A percentile compares a stretch with the other conserved stretches of the same genome.
Conservation (phyloP, 2,329 filamentous ascomycete species). For the Claviceps digitariae region DNA sequence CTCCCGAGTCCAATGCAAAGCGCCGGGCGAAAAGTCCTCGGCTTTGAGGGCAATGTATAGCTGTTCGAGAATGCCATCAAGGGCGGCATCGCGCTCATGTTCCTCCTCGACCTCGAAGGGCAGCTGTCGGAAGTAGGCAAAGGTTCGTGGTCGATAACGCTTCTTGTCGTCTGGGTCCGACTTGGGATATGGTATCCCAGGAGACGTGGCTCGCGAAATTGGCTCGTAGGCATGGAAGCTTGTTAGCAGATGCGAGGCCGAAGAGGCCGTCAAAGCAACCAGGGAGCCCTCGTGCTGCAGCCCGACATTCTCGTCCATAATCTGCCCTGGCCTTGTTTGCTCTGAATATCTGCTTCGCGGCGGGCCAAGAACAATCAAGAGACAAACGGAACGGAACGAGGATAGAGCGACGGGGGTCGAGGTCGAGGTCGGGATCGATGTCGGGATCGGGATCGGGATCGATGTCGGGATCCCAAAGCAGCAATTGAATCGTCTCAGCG, state of each 20-base stretch:
- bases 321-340: neutral
- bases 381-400: neutral
- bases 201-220: conserved; percentile 76
- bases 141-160: conserved; percentile 75
- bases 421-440: neutral
- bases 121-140: conserved; percentile 80
- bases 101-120: conserved; percentile 83
- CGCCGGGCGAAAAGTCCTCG: conserved; percentile 87
- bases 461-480: neutral
- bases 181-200: conserved; percentile 47
- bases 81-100: conserved; percentile 58
- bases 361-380: neutral
- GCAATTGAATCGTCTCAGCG: neutral
- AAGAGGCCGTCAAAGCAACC: conserved; percentile 18
- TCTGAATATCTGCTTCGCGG: neutral
- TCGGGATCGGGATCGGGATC: neutral
- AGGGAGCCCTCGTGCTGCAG: conserved; percentile 18
- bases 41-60: conserved; percentile 85
- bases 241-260: conserved; percentile 18
- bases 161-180: conserved; percentile 39
- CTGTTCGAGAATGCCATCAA: conserved; percentile 81
- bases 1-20: conserved; percentile 94
- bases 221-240: conserved; percentile 43
- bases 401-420: neutral
- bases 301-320: conserved; percentile 27